Evolutionary conservation across 2,329 filamentous ascomycete genomes (phyloP).

Genomic region (Epichloe festucae): DNA sequence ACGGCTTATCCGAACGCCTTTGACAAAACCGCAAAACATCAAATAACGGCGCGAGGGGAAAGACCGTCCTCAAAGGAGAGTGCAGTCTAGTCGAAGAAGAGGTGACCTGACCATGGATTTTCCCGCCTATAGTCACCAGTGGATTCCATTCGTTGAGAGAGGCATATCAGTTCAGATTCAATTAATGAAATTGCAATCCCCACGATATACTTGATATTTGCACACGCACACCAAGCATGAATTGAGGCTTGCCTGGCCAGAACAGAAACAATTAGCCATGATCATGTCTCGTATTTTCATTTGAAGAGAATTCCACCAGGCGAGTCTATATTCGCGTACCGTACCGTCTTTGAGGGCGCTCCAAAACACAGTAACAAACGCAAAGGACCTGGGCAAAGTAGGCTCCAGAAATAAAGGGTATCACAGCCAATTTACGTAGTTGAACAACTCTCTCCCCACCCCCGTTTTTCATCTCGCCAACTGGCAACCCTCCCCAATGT

Average conservation of each 20-base stretch:
- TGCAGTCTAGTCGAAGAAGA: neutral
- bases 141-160: neutral
- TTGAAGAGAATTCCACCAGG: neutral
- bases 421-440: too few species aligned
- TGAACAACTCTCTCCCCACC: too few species aligned
- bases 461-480: too few species aligned
- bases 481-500: too few species aligned
- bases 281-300: neutral
- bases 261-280: neutral
- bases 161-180: neutral
- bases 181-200: neutral
- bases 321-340: neutral
- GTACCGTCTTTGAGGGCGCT: too few species aligned
- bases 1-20: neutral
- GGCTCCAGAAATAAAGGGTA: too few species aligned
- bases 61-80: neutral
- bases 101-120: neutral
- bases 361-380: too few species aligned
- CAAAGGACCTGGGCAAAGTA: too few species aligned
- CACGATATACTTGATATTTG: too few species aligned
- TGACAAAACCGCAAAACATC: neutral
- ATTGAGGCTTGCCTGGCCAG: too few species aligned
- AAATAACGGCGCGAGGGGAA: neutral
- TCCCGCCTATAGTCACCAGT: neutral
- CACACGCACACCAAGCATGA: too few species aligned